Evolutionary conservation across 2,329 filamentous ascomycete species (phyloP), one percentile per base, ranked within the genome.

Genomic region (Arachnopeziza araneosa): DNA sequence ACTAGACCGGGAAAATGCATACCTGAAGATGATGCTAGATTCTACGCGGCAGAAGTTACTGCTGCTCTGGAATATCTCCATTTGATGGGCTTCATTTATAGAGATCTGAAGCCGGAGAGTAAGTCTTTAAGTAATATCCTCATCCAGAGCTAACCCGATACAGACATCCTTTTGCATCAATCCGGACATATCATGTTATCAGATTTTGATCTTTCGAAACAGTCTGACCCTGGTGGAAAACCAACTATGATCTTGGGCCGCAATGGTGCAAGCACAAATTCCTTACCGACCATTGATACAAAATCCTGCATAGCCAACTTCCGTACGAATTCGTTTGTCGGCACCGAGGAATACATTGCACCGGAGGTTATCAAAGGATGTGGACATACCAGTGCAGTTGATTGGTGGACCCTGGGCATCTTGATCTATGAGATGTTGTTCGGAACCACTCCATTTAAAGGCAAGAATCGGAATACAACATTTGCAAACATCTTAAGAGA

Each of bases 121-220:
- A 81, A 69, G 90, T 82, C 62, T 30, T n/a, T 24, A 17, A 30
- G 24, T 63, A 60, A 53, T 10, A 63, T 63, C 69, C 19, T 1
- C 5, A 14, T 14, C 10, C 14, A 17, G 22, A 44, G 3, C 50
- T 53, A 22, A 32, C 36, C 5, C 49, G 19, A 23, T 61, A 69
- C 78, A 97, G 93, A 99, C 70, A 99, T 99, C 66, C 82, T 99
- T 17, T 85, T 99, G 23, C 95, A 99, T 74, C 95, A 99, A 75
- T 98, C 95, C n/a, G 95, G 95, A 19, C 95, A 99, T 75, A 99
- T 99, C 69, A 99, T 99, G 95, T 83, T 99, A 74, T 98, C 95
- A 63, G 95, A 99, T 78, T 99, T 99, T 76, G 95, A 99, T 76
- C 78, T 99, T 63, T 97, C 93, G 10, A 99, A 99, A 76, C 95